Evolutionary conservation across 192 early-diverging fungal genomes (phyloP), one percentile per base, ranked within the genome.

Genomic region (Entomortierella lignicola): DNA sequence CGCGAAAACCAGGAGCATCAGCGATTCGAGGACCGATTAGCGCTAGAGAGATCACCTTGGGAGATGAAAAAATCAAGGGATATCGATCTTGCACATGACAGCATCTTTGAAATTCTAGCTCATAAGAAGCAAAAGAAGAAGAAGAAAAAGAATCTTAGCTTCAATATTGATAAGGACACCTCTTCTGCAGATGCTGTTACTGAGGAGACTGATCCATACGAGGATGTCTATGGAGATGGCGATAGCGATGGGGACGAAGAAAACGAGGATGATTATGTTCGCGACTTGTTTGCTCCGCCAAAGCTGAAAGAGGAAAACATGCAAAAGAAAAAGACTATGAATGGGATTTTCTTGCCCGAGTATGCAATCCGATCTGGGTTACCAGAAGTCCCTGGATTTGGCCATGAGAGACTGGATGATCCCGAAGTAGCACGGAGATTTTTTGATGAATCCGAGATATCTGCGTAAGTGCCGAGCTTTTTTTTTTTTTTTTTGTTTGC

Each of bases 31-130:
- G 90, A 92, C 6, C 83, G 86, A 18, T 59, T 80, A 5, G 86
- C 85, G n/a, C 31, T 89, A 6, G 64, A 64, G 31, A 82, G 92
- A 56, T 89, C 86, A 1, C 70, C 85, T 4, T 71, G 83, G n/a
- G 88, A 87, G 21, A 93, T 92, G 91, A 81, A 81, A 26, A 80
- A 84, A 27, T 90, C 86, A 15, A 48, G 63, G 17, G 66, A 79
- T 32, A 81, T 88, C n/a, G 82, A 88, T 34, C 72, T 71, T 13
- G 66, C 66, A 0, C 83, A 88, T 51, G 64, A 81, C 32, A 70
- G 50, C 11, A 63, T 79, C 25, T 79, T 79, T 66, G 62, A 79
- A 52, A 21, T 44, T 2, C 27, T 70, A 34, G 12, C 51, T 32
- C 58, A 50, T 31, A 29, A 31, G 63, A 43, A 61, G 58, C 37